A percentile compares a stretch with the other conserved stretches of the same genome.
Evolutionary conservation across 2,329 filamentous ascomycete species (phyloP).

Genomic region (Capronia coronata): DNA sequence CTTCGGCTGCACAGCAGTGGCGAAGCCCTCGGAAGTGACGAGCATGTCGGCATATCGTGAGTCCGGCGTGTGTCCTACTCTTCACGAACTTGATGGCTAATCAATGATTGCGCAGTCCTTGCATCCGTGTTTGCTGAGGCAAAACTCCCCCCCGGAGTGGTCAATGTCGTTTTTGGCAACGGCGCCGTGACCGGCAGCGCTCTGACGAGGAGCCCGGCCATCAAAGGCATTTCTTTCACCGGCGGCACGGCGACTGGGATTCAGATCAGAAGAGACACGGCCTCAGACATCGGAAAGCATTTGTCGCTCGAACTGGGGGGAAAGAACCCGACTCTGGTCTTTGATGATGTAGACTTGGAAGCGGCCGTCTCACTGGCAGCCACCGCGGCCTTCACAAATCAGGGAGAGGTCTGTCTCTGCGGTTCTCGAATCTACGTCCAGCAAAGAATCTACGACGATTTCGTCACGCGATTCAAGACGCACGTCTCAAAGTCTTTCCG

Average conservation of each 20-base stretch:
- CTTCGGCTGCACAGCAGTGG: too few species aligned
- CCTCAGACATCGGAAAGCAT: slow-evolving; percentile 47
- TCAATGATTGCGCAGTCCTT: too few species aligned
- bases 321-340: slow-evolving; percentile 54
- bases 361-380: slow-evolving; percentile 76
- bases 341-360: slow-evolving; percentile 52
- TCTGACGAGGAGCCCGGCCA: slow-evolving; percentile 25
- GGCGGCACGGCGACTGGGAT: slow-evolving; percentile 37
- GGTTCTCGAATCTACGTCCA: slow-evolving; percentile 61
- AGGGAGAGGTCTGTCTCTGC: slow-evolving; percentile 59
- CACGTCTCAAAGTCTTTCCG: too few species aligned
- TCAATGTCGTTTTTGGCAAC: slow-evolving; percentile 45
- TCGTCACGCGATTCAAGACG: slow-evolving; percentile 37
- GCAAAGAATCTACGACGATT: slow-evolving; percentile 54
- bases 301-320: slow-evolving; percentile 54
- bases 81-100: too few species aligned
- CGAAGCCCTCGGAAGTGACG: too few species aligned
- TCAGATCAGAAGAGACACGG: slow-evolving; percentile 30
- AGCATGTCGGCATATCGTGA: too few species aligned
- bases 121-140: too few species aligned
- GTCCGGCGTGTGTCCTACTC: too few species aligned
- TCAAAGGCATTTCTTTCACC: slow-evolving; percentile 30
- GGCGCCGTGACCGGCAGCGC: slow-evolving; percentile 65
- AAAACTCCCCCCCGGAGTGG: slow-evolving; percentile 46
- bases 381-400: slow-evolving; percentile 53